Conservation (phyloP, 1,284 basidiomycete genomes). For the Hemileia vastatrix region DNA sequence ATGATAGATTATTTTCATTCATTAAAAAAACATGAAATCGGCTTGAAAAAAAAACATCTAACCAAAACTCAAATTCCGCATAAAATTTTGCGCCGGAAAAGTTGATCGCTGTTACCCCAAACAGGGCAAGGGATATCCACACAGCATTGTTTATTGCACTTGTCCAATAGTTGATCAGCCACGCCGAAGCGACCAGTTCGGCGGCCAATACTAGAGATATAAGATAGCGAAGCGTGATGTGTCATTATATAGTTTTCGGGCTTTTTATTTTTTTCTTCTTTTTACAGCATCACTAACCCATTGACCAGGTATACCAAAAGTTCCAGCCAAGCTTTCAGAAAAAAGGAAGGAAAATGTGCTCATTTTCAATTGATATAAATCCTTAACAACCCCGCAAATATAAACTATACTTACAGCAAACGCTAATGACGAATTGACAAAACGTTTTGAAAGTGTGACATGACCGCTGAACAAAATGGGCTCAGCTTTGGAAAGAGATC, state of each 20-base stretch:
- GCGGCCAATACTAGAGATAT: constrained; percentile 56
- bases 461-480: too few relatives aligned
- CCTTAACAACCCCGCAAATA: not conserved
- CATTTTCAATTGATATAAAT: constrained; percentile 68
- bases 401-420: constrained; percentile 37
- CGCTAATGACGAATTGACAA: constrained; percentile 66
- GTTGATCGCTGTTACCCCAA: constrained; percentile 65
- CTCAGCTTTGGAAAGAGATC: too few relatives aligned
- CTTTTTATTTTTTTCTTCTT: not conserved
- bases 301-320: constrained; percentile 46
- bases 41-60: not conserved
- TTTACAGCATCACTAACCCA: not conserved
- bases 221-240: not conserved
- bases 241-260: not conserved
- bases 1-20: not conserved
- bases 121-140: constrained; percentile 65
- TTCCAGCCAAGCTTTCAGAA: not conserved
- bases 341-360: constrained; percentile 37
- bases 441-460: constrained; percentile 66
- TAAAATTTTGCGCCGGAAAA: constrained; percentile 56
- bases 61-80: constrained; percentile 47
- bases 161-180: constrained; percentile 67
- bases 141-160: constrained; percentile 55
- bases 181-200: constrained; percentile 63
- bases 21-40: not conserved